A percentile compares a stretch with the other conserved stretches of the same genome.
Evolutionary conservation across 2,329 filamentous ascomycete species (phyloP).

Genomic region (Tolypocladium amazonense): DNA sequence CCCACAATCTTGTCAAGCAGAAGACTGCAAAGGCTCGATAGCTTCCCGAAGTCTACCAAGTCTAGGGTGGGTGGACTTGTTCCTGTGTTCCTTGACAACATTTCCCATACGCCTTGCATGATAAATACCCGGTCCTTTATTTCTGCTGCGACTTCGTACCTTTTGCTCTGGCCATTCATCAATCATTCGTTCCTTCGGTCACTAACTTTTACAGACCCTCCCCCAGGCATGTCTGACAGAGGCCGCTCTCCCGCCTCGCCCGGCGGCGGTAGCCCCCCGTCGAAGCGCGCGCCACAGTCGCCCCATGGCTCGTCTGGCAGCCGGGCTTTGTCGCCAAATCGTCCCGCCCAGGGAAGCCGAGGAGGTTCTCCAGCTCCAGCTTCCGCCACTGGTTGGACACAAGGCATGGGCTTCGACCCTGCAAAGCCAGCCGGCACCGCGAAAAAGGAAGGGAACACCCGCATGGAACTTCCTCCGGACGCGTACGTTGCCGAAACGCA

Average conservation of each 20-base stretch:
- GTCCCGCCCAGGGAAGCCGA: slow-evolving; percentile 6
- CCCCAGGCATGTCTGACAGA: slow-evolving; percentile 20
- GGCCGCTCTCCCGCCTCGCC: slow-evolving; percentile 14
- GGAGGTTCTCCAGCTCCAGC: slow-evolving; percentile 4
- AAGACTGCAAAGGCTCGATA: too few relatives aligned
- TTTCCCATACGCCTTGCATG: too few relatives aligned
- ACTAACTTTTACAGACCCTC: not conserved
- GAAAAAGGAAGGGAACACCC: slow-evolving; percentile 27
- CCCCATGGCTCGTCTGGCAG: slow-evolving; percentile 2
- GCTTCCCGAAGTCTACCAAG: too few relatives aligned
- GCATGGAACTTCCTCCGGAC: slow-evolving; percentile 48
- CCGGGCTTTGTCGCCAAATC: slow-evolving; percentile 6
- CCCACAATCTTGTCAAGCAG: too few relatives aligned
- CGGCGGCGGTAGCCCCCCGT: not conserved
- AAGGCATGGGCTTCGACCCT: slow-evolving; percentile 32
- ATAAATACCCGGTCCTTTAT: too few relatives aligned
- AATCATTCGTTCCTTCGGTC: not conserved
- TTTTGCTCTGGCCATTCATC: fast-evolving
- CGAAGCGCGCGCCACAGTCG: not conserved
- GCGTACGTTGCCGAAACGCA: slow-evolving; percentile 32
- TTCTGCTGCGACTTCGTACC: too few relatives aligned
- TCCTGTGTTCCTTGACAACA: too few relatives aligned
- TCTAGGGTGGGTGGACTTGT: too few relatives aligned
- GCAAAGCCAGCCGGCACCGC: slow-evolving; percentile 17
- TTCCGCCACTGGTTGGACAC: slow-evolving; percentile 11